Evolutionary conservation across 306 rosid genomes (phyloP).

Genomic region (Rosa rugosa): DNA sequence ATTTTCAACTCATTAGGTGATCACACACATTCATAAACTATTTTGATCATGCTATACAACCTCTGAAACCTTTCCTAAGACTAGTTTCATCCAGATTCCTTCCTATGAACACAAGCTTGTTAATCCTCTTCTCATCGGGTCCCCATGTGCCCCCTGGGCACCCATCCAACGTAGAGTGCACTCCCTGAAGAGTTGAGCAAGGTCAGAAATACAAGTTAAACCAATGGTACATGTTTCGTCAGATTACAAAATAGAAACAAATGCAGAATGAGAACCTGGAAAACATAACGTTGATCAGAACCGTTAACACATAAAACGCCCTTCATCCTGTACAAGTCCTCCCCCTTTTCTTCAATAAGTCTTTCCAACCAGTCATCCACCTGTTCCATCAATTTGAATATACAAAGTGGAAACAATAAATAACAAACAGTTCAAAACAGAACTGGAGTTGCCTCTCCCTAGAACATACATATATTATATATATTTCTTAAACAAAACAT

Average conservation of each 20-base stretch:
- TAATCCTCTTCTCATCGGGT: conserved; percentile 70
- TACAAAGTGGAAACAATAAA: background rate
- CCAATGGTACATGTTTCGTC: background rate
- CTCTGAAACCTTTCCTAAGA: conserved; percentile 79
- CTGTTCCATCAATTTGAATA: conserved; percentile 33
- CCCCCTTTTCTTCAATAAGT: conserved; percentile 85
- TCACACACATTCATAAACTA: background rate
- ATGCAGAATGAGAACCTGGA: conserved; percentile 56
- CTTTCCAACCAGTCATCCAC: conserved; percentile 94
- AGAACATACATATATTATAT: background rate
- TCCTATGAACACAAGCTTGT: conserved; percentile 90
- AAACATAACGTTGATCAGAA: conserved; percentile 72
- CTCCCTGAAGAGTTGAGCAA: conserved; percentile 58
- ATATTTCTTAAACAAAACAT: background rate
- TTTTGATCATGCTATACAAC: conserved; percentile 52
- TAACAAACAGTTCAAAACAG: background rate
- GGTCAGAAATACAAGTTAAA: background rate
- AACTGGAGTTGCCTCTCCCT: background rate
- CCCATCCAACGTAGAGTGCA: conserved; percentile 86
- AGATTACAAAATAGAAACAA: background rate
- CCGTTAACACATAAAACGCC: conserved; percentile 72
- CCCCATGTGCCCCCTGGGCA: conserved; percentile 77
- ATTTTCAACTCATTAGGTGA: background rate
- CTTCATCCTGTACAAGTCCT: conserved; percentile 92
- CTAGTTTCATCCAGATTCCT: conserved; percentile 78